Evolutionary conservation across 768 basidiomycete genomes (phyloP).

Genomic region (Termitomyces sp.): DNA sequence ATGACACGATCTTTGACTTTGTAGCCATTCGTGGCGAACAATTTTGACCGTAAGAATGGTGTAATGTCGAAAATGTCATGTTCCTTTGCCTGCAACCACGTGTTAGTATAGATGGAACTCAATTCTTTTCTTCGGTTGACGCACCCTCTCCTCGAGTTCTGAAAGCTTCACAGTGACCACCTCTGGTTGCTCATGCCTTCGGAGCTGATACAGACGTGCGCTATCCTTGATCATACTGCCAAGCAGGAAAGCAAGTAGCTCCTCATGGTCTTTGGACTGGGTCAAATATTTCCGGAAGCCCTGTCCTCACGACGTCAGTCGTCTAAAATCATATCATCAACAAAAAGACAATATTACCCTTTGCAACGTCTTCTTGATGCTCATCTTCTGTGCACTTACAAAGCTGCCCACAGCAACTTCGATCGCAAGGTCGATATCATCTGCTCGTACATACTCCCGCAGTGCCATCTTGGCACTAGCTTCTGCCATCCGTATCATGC

Average conservation of each 20-base stretch:
- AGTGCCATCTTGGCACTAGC: constrained; percentile 98
- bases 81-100: constrained; percentile 72
- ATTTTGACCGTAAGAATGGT: constrained; percentile 78
- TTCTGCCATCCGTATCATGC: constrained; percentile 99
- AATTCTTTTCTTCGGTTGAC: constrained; percentile 17
- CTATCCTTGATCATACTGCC: constrained; percentile 93
- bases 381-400: constrained; percentile 95
- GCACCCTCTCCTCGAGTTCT: constrained; percentile 84
- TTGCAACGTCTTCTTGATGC: constrained; percentile 96
- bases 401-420: constrained; percentile 94
- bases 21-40: constrained; percentile 91
- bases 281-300: constrained; percentile 97
- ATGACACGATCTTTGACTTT: constrained; percentile 58
- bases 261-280: constrained; percentile 93
- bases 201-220: constrained; percentile 76
- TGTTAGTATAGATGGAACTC: not conserved
- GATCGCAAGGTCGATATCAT: constrained; percentile 97
- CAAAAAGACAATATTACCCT: constrained; percentile 48
- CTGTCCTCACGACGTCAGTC: constrained; percentile 30
- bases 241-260: constrained; percentile 89
- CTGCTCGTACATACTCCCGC: constrained; percentile 90
- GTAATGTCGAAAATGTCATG: constrained; percentile 91
- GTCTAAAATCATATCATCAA: not conserved
- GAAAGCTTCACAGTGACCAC: constrained; percentile 67
- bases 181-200: constrained; percentile 72